Conservation (phyloP, 306 rosid species). For the Luffa acutangula region DNA sequence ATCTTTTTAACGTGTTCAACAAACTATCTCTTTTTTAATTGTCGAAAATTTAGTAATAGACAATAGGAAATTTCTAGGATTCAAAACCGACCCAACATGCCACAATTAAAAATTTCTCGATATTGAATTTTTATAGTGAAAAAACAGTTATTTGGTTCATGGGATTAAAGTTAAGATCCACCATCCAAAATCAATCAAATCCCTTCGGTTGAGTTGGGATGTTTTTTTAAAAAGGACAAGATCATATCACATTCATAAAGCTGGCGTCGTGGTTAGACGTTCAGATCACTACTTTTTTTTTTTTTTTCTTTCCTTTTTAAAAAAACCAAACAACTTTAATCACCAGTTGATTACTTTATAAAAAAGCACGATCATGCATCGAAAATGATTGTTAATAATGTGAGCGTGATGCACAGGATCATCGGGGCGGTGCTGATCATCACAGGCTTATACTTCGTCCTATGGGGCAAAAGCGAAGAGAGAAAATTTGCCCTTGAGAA, state of each 20-base stretch:
- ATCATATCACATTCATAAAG: background rate
- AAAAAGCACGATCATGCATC: background rate
- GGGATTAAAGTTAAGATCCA: background rate
- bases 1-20: too few relatives aligned
- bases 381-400: constrained; percentile 1
- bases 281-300: background rate
- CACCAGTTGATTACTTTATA: background rate
- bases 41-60: too few relatives aligned
- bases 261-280: background rate
- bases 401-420: constrained; percentile 30
- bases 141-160: background rate
- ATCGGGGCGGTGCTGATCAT: constrained; percentile 56
- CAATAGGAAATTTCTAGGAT: too few relatives aligned
- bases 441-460: constrained; percentile 44
- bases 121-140: too few relatives aligned
- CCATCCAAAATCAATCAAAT: background rate
- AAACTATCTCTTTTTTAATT: too few relatives aligned
- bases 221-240: background rate
- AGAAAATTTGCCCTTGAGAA: constrained; percentile 10
- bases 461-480: constrained; percentile 13
- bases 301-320: background rate
- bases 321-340: background rate
- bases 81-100: too few relatives aligned
- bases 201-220: background rate
- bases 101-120: too few relatives aligned